phyloP scores from a whole-genome alignment of 2,329 filamentous ascomycete species.

The Phaeomoniella chlamydospora region DNA sequence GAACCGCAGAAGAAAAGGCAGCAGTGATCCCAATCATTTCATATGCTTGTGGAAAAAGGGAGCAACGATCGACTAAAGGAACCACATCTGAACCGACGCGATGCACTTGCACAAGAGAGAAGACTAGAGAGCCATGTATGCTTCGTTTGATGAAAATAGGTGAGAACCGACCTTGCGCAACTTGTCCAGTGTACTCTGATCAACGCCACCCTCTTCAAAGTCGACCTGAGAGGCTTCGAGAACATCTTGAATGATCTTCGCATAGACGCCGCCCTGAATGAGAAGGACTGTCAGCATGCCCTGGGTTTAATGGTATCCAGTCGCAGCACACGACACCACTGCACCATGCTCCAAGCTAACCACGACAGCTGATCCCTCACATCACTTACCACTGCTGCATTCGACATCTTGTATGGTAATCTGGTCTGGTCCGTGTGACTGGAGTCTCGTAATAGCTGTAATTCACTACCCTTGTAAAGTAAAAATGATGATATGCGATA shows the following conservation, averaged over 20 bases:
- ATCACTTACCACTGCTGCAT: conserved; percentile 1
- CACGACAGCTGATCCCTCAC: not conserved
- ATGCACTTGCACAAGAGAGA: conserved; percentile 1
- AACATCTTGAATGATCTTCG: conserved; percentile 84
- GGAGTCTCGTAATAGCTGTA: too few relatives aligned
- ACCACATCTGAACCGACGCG: conserved; percentile 16
- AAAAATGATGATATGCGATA: too few relatives aligned
- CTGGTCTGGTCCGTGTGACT: too few relatives aligned
- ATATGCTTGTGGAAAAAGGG: not conserved
- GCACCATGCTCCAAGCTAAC: not conserved
- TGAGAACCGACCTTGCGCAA: conserved; percentile 63
- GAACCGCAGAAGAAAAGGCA: too few relatives aligned
- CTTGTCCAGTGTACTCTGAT: conserved; percentile 73
- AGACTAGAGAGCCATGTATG: conserved; percentile 22
- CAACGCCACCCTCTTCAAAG: conserved; percentile 92
- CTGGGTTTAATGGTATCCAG: too few relatives aligned
- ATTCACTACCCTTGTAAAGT: too few relatives aligned
- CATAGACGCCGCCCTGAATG: conserved; percentile 61
- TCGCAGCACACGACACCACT: too few relatives aligned
- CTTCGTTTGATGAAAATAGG: conserved; percentile 10
- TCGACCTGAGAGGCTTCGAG: conserved; percentile 83
- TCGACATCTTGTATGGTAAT: conserved; percentile 3
- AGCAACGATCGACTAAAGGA: not conserved
- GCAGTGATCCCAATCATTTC: too few relatives aligned
- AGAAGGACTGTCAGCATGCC: not conserved